These are phyloP conservation scores for Aspergillus fructus DNA, from an alignment of 2,329 filamentous ascomycete genomes.

Conservation along the genomic window DNA sequence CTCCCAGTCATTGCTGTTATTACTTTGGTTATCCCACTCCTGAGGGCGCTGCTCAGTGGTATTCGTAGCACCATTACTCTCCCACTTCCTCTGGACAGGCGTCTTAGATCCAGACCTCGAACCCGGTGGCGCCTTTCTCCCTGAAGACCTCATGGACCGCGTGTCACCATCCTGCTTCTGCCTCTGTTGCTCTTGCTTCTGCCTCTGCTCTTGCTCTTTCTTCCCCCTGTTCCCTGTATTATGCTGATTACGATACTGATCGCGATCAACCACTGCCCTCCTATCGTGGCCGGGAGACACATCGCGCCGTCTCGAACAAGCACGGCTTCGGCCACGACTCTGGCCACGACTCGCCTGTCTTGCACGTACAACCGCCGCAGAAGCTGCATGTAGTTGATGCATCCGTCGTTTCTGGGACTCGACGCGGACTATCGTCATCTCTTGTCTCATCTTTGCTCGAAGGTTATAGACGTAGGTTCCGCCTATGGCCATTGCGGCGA, in stretches of 20 bases:
- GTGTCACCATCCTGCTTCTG: not conserved
- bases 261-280: not conserved
- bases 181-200: not conserved
- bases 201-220: not conserved
- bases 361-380: not conserved
- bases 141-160: not conserved
- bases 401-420: not conserved
- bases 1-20: not conserved
- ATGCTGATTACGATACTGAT: not conserved
- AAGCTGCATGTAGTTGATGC: not conserved
- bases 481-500: constrained; percentile 2
- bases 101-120: not conserved
- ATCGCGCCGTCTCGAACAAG: not conserved
- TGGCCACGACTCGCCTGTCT: not conserved
- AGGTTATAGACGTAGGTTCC: not conserved
- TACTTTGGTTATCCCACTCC: not conserved
- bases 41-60: not conserved
- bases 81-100: not conserved
- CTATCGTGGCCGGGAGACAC: not conserved
- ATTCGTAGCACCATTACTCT: not conserved
- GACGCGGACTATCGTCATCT: not conserved
- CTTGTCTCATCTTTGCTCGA: not conserved
- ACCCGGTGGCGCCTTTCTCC: not conserved
- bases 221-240: not conserved
- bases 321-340: not conserved